A percentile compares a stretch with the other conserved stretches of the same genome.
These are phyloP conservation scores for Coemansia reversa DNA, from an alignment of 192 early-diverging fungal genomes.

Conservation along the genomic window DNA sequence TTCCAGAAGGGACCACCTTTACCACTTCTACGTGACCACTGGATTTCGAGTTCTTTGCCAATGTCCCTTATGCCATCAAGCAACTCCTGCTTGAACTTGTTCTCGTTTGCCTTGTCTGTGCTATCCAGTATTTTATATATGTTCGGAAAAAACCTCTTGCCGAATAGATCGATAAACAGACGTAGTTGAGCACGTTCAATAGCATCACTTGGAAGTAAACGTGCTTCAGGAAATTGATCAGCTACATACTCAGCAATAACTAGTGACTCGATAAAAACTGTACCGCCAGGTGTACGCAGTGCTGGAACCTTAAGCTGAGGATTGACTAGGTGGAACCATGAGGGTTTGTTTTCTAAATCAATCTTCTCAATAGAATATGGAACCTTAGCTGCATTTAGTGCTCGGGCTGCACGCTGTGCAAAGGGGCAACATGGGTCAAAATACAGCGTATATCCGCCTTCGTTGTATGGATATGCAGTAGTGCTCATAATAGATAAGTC, in stretches of 20 bases:
- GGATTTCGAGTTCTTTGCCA: conserved; percentile 28
- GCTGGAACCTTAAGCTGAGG: conserved; percentile 71
- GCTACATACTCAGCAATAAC: conserved; percentile 67
- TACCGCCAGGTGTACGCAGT: conserved; percentile 55
- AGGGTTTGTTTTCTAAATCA: conserved; percentile 66
- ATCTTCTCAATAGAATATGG: conserved; percentile 60
- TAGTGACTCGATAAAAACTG: conserved; percentile 63
- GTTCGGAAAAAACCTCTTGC: conserved; percentile 14
- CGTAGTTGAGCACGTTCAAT: conserved; percentile 45
- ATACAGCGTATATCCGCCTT: conserved; percentile 58
- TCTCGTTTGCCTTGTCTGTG: conserved; percentile 17
- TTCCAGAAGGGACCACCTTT: conserved; percentile 37
- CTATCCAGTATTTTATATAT: conserved; percentile 16
- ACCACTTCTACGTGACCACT: conserved; percentile 31
- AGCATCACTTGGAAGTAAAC: conserved; percentile 26
- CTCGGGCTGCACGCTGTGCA: conserved; percentile 66
- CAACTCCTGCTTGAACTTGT: conserved; percentile 9
- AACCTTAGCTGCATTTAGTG: conserved; percentile 57
- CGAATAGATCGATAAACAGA: conserved; percentile 39
- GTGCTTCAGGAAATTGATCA: conserved; percentile 61
- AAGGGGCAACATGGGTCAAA: conserved; percentile 61
- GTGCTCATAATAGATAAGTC: conserved; percentile 10
- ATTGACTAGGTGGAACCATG: conserved; percentile 65
- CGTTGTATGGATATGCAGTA: conserved; percentile 25
- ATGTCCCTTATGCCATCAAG: conserved; percentile 11